These are phyloP conservation scores for Ogataea corticis DNA, from an alignment of 805 yeast species.

Conservation along the genomic window DNA sequence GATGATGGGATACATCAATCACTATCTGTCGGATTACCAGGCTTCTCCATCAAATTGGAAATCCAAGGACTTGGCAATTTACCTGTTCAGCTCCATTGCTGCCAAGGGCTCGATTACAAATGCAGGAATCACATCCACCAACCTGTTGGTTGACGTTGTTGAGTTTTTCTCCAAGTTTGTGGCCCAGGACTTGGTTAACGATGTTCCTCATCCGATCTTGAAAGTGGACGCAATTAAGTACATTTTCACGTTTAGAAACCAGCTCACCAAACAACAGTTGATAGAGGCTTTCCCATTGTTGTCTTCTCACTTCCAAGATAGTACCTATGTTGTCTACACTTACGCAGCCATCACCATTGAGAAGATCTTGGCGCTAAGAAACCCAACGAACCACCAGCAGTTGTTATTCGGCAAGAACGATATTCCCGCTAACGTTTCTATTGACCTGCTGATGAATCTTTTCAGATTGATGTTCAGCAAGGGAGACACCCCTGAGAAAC, in stretches of 20 bases:
- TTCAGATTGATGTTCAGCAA: constrained; percentile 65
- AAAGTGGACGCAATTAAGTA: constrained; percentile 92
- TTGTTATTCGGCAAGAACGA: constrained; percentile 74
- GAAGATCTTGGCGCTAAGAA: constrained; percentile 77
- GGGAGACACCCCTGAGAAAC: constrained; percentile 74
- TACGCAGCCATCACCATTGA: constrained; percentile 94
- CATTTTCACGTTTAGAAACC: constrained; percentile 87
- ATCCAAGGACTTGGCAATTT: constrained; percentile 82
- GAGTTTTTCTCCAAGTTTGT: constrained; percentile 79
- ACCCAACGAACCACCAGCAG: constrained; percentile 49
- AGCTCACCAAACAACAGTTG: constrained; percentile 82
- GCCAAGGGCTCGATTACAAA: constrained; percentile 87
- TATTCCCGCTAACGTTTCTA: constrained; percentile 57
- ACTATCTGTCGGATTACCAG: constrained; percentile 57
- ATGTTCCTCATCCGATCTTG: constrained; percentile 68
- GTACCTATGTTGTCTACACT: constrained; percentile 82
- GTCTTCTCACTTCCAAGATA: constrained; percentile 63
- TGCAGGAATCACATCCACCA: constrained; percentile 85
- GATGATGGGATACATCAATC: constrained; percentile 69
- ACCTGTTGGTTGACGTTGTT: constrained; percentile 80
- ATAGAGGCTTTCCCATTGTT: constrained; percentile 77
- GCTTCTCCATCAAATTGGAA: constrained; percentile 64
- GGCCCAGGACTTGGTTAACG: constrained; percentile 73
- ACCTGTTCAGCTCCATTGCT: constrained; percentile 85
- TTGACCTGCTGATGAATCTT: constrained; percentile 62